Base-by-base conservation (phyloP, 2,329 filamentous ascomycete species). In the Claviceps sorghi region DNA sequence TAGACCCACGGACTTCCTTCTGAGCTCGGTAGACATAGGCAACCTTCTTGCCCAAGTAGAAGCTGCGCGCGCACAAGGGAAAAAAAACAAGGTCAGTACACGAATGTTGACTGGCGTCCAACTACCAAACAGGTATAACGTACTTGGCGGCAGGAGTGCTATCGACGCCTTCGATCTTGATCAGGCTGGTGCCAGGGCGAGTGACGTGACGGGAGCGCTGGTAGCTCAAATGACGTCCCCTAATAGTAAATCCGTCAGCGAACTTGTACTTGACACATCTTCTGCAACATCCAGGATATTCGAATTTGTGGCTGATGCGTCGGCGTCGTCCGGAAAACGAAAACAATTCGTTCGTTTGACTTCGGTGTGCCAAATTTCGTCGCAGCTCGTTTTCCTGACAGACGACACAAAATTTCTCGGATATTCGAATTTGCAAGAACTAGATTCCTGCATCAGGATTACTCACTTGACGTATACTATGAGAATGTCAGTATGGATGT, bases 161-260 rank as follows among this genome's bases (percentile, higher is more conserved):
- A 67, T 95, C 89, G 67, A 97, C 93, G 73, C 91, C 91, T 82
- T 98, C 91, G 69, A 98, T 95, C 84, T 96, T 93, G 78, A 98
- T 86, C 76, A 97, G 80, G 72, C 87, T 87, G 66, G 87, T 94
- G 76, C 84, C 84, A 65, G 91, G 85, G 80, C 86, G 89, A 71
- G 84, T 89, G 76, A 80, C 85, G 77, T 88, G 86, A 80, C 94
- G 91, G 72, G 85, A 86, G 75, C 91, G 87, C 82, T 95, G 85
- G 82, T 95, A 96, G 78, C 86, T 91, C 77, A 97, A 79, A 84
- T 97, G 91, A 77, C 89, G 90, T 80, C 89, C 91, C 88, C 88
- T 94, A 60, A 55, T 21, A 17, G 19, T 36, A 38, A 34, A 32
- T 48, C 36, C 44, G 44, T 52, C 50, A 52, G 50, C 44, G 7